These are phyloP conservation scores for Trichoderma oligosporum DNA, from an alignment of 2,329 filamentous ascomycete genomes.

Conservation along the genomic window DNA sequence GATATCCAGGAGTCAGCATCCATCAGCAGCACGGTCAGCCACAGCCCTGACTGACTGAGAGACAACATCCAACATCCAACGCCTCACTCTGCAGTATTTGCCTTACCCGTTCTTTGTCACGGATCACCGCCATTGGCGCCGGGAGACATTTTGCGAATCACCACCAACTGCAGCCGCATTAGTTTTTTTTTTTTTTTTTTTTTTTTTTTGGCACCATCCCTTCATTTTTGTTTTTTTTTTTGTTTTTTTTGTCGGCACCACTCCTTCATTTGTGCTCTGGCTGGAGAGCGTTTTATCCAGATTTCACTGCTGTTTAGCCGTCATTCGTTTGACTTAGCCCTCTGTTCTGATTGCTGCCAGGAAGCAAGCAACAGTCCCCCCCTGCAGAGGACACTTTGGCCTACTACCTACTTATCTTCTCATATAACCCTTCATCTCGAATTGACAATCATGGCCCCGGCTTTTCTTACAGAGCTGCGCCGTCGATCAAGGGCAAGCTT, in stretches of 20 bases:
- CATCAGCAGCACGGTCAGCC: conserved; percentile 14
- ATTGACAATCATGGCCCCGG: conserved; percentile 48
- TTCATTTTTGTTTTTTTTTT: no score
- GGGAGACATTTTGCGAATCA: not conserved
- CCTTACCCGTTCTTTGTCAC: conserved; percentile 10
- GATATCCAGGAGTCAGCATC: not conserved
- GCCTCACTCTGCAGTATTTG: conserved; percentile 6
- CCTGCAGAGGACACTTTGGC: not conserved
- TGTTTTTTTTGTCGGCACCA: no score
- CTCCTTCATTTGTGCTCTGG: not conserved
- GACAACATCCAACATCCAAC: not conserved
- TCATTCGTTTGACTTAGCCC: conserved; percentile 10
- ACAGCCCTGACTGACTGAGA: not conserved
- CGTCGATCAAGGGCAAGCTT: conserved; percentile 74
- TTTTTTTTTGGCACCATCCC: no score
- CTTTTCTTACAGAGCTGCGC: conserved; percentile 71
- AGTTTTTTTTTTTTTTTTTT: no score
- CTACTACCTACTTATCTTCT: not conserved
- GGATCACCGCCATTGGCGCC: not conserved
- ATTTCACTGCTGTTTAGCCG: not conserved
- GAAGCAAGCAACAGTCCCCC: not conserved
- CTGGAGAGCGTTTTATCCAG: not conserved
- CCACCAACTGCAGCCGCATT: not conserved
- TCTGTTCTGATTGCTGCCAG: not conserved
- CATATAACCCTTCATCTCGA: not conserved